These are phyloP conservation scores for Coemansia sp. DNA, from an alignment of 192 early-diverging fungal species.

Conservation along the genomic window DNA sequence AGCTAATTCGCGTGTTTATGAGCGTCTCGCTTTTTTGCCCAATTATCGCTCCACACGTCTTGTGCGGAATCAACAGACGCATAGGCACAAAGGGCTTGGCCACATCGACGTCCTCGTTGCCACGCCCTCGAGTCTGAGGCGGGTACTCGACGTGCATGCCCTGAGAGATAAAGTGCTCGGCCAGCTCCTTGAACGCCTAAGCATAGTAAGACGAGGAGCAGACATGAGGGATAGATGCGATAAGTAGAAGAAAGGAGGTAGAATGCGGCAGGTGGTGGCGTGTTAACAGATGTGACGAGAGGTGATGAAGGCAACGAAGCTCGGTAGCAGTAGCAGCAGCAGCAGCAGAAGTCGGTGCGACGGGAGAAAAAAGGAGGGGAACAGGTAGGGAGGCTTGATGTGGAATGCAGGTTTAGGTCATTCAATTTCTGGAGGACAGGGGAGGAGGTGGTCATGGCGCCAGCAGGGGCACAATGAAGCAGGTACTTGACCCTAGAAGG, in stretches of 20 bases:
- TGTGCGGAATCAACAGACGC: constrained; percentile 51
- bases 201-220: background rate
- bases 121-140: constrained; percentile 38
- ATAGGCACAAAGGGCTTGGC: constrained; percentile 48
- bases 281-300: background rate
- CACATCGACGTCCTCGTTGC: constrained; percentile 46
- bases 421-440: background rate
- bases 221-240: background rate
- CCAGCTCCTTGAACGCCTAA: constrained; percentile 51
- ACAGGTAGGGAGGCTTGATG: background rate
- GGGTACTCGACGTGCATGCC: constrained; percentile 54
- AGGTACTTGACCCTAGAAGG: background rate
- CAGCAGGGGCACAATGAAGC: background rate
- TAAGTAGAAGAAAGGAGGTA: background rate
- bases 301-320: background rate
- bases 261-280: background rate
- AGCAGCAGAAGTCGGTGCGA: background rate
- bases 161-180: constrained; percentile 55
- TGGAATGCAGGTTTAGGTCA: background rate
- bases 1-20: constrained; percentile 48
- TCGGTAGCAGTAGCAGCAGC: background rate
- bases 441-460: background rate
- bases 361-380: background rate
- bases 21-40: constrained; percentile 55
- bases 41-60: constrained; percentile 54